Evolutionary conservation across 352 stramenopile genomes (phyloP).

Genomic region (Phytopythium helicoides): DNA sequence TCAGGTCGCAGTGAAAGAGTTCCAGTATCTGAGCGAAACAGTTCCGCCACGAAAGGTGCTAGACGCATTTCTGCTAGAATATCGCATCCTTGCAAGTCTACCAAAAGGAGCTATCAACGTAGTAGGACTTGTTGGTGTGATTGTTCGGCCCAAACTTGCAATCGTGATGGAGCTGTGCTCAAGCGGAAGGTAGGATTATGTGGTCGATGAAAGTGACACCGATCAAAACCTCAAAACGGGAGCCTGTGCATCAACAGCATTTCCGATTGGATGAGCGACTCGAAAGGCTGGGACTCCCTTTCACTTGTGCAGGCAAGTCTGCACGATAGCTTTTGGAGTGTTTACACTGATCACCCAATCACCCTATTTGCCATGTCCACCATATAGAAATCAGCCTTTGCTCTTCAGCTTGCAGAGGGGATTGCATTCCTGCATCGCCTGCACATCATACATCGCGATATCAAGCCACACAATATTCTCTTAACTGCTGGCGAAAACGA

Average conservation of each 20-base stretch:
- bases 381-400: conserved; percentile 26
- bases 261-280: conserved; percentile 29
- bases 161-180: conserved; percentile 35
- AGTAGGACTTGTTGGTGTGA: conserved; percentile 23
- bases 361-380: background rate
- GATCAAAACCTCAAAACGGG: background rate
- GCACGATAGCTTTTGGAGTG: background rate
- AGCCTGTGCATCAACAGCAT: conserved; percentile 12
- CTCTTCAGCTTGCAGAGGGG: conserved; percentile 25
- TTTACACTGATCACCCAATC: background rate
- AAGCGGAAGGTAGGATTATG: conserved; percentile 18
- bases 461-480: conserved; percentile 48
- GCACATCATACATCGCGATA: conserved; percentile 38
- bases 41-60: conserved; percentile 30
- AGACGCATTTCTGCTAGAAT: conserved; percentile 32
- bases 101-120: conserved; percentile 13
- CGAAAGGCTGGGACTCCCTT: conserved; percentile 18
- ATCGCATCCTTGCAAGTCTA: conserved; percentile 19
- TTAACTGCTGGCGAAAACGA: conserved; percentile 5
- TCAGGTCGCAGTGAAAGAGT: conserved; percentile 37
- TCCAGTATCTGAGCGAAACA: conserved; percentile 21
- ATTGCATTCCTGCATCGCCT: conserved; percentile 32
- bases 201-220: background rate
- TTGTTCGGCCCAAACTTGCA: conserved; percentile 18
- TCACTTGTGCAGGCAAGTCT: conserved; percentile 23